Base-by-base conservation (phyloP, 257 asterid species). In the Solanum megistacrolobum region DNA sequence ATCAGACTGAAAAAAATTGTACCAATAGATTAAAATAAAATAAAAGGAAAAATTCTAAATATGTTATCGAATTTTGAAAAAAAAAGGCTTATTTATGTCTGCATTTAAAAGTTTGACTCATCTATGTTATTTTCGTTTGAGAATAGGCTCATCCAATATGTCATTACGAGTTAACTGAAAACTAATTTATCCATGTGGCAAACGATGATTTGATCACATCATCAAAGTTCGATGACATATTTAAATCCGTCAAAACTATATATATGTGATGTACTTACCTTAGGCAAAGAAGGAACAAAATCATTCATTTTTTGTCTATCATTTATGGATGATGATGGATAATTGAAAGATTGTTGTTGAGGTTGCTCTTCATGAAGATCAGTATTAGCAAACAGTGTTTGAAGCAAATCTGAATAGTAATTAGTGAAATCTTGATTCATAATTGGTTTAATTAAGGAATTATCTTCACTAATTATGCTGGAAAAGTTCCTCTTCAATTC, bases 331-430 rank as follows among this genome's bases (percentile, higher is more conserved):
- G 94, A 88, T 43, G 89, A 87, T 62, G 71, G 71, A 87, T 87
- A 87, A 69, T 91, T 92, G 31, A 82, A 39, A 69, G 89, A 34
- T 82, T 89, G 91, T 82, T 89, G 91, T 6, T 86, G 89, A 31
- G 90, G 89, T 72, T 91, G 90, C 10, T 74, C 41, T 73, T 89
- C 88, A 60, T 92, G 90, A 83, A 88, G 84, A 68, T 91, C 89
- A 5, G 90, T 9, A 72, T 1, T 35, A n/a, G 90, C 93, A 12
- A 94, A 93, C 48, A 94, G 84, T 5, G 90, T 90, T 52, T 92
- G 98, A 76, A 94, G 86, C 90, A 94, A 69, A 73, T 92, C 86
- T n/a, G 96, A 90, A 74, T 91, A 36, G 89, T 88, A 89, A 72
- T 72, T 72, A 38, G 55, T 23, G 84, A 88, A 83, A 36, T 66